Conservation (phyloP, 768 basidiomycete species). For the Leccinellum rugosiceps region DNA sequence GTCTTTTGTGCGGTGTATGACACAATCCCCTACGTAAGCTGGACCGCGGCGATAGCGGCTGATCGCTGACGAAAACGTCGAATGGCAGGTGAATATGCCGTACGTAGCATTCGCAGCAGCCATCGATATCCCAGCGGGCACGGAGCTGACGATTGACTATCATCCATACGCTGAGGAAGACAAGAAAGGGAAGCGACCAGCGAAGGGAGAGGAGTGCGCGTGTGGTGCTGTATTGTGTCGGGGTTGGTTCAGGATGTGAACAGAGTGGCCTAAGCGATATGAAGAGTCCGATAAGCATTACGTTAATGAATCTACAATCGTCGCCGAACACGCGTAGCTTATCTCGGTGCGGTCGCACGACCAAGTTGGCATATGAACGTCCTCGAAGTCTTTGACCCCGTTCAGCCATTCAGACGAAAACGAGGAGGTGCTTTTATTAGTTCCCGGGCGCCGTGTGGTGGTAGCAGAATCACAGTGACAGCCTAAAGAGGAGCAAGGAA, state of each 20-base stretch:
- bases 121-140: conserved; percentile 43
- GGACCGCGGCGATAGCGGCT: background rate
- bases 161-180: conserved; percentile 41
- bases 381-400: background rate
- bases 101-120: conserved; percentile 60
- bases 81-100: conserved; percentile 50
- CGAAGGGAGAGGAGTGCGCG: conserved; percentile 31
- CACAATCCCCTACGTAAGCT: conserved; percentile 49
- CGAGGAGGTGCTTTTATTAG: background rate
- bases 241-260: conserved; percentile 33
- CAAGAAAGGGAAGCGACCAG: conserved; percentile 25
- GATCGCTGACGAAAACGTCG: conserved; percentile 1
- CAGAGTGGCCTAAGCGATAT: background rate
- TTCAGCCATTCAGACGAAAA: background rate
- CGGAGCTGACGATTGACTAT: conserved; percentile 67
- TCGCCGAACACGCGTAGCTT: background rate
- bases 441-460: background rate
- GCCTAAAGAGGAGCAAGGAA: background rate
- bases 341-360: background rate
- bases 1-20: conserved; percentile 64
- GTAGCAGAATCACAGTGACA: background rate
- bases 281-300: background rate
- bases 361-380: background rate
- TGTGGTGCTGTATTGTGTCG: conserved; percentile 38
- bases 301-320: background rate